Base-by-base conservation (phyloP, 179 eudicot genomes). In the Carnegiea gigantea region DNA sequence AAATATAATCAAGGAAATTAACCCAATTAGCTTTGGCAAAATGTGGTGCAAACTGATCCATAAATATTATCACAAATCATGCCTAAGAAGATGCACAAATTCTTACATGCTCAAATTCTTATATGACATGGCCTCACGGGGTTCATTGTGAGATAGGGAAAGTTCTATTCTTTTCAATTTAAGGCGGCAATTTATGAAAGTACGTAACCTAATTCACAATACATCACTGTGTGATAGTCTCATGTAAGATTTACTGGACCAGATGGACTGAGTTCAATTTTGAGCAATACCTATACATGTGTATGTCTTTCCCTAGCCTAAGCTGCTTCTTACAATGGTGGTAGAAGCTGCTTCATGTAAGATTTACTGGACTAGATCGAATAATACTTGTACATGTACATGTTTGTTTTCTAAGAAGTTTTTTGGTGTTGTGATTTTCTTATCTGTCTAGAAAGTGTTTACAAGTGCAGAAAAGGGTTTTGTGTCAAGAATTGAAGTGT, bases 301-400 rank as follows among this genome's bases (percentile, higher is more conserved):
- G 81, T 54, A 84, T 84, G 83, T 86, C 89, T 36, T 77, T 83
- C 2, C 90, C 90, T 10, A 84, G 83, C 40, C 82, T 85, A 82
- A 88, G 84, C 79, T 85, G 78, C 60, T 86, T 89, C 77, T 88
- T 92, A 82, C 98, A 93, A 82, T 89, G 83, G 83, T 86, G 85
- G 79, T 93, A 92, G 81, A 83, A 91, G 75, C 91, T 90, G 40
- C 30, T 28, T 28, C 30, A 28, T 28, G 30, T 28, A 28, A 28
- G 30, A 28, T 28, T 28, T 28, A 28, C 1, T 28, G 30, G 30
- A 28, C 30, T 28, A 28, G 30, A 28, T 28, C 30, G 30, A 28
- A 28, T 1, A 28, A 28, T 1, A 28, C 30, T 1, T 28, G 30
- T 28, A 28, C 30, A 28, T 28, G 30, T 28, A 28, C 30, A 92